Percentiles rank a stretch among this genome's conserved stretches.
Conservation (phyloP, 208 protist genomes). For the Blastocrithidia nonstop region DNA sequence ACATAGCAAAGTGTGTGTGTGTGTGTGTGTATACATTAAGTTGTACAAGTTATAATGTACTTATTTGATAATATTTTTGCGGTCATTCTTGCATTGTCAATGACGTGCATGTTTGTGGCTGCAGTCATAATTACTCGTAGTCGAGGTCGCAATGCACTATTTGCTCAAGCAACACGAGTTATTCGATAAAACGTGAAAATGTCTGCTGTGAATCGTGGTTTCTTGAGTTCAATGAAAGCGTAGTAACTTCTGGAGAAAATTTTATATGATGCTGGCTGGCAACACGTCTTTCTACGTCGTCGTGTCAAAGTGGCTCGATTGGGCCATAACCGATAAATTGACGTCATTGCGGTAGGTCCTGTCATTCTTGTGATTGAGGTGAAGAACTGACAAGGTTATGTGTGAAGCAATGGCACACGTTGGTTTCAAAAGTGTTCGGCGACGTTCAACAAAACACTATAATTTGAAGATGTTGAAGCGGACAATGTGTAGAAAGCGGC, state of each 20-base stretch:
- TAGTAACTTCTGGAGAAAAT: slow-evolving; percentile 49
- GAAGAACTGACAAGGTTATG: slow-evolving; percentile 81
- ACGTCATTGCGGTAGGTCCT: slow-evolving; percentile 68
- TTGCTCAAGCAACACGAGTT: too few relatives aligned
- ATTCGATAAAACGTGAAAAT: too few relatives aligned
- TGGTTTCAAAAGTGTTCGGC: slow-evolving; percentile 75
- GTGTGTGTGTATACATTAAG: neutral
- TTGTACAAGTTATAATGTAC: neutral
- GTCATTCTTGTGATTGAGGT: slow-evolving; percentile 79
- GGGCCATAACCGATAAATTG: slow-evolving; percentile 79
- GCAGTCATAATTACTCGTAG: too few relatives aligned
- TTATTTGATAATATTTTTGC: slow-evolving; percentile 11
- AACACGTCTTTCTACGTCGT: slow-evolving; percentile 58
- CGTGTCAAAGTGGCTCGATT: slow-evolving; percentile 54
- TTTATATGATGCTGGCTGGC: slow-evolving; percentile 61
- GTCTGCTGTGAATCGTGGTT: slow-evolving; percentile 14
- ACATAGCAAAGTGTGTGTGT: neutral
- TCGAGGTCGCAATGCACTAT: too few relatives aligned
- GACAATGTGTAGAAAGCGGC: slow-evolving; percentile 76
- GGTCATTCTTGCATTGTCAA: slow-evolving; percentile 3
- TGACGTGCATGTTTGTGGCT: too few relatives aligned
- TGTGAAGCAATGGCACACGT: slow-evolving; percentile 68
- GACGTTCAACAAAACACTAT: slow-evolving; percentile 23
- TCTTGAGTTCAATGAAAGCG: slow-evolving; percentile 47
- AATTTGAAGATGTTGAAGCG: slow-evolving; percentile 77